Evolutionary conservation across 2,329 filamentous ascomycete genomes (phyloP).

Genomic region (Gnomoniopsis sp.): DNA sequence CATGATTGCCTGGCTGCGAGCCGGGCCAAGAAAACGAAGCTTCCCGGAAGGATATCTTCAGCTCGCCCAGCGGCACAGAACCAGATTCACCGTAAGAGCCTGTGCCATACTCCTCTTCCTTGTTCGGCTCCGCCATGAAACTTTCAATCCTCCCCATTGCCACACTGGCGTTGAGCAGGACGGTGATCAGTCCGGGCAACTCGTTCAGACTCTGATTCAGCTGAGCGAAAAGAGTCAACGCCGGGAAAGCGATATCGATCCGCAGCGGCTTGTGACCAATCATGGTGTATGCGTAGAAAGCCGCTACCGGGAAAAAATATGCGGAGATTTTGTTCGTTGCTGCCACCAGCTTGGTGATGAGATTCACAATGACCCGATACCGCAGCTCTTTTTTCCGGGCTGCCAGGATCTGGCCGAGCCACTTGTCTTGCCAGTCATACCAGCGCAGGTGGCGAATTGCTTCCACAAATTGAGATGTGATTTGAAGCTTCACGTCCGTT

Average conservation of each 20-base stretch:
- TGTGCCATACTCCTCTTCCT: slow-evolving; percentile 47
- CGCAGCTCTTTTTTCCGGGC: slow-evolving; percentile 66
- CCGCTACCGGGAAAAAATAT: slow-evolving; percentile 73
- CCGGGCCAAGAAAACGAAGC: slow-evolving; percentile 82
- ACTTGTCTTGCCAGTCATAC: slow-evolving; percentile 79
- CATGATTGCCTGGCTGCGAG: slow-evolving; percentile 40
- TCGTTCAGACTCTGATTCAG: slow-evolving; percentile 71
- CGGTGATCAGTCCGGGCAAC: slow-evolving; percentile 71
- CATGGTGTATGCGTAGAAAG: slow-evolving; percentile 77
- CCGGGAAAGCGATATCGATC: slow-evolving; percentile 83
- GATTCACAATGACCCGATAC: slow-evolving; percentile 58
- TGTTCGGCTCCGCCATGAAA: slow-evolving; percentile 85
- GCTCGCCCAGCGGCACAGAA: slow-evolving; percentile 20
- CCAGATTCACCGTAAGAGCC: slow-evolving; percentile 24
- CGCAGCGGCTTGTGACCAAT: slow-evolving; percentile 65
- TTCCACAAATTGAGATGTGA: slow-evolving; percentile 82
- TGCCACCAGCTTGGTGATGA: slow-evolving; percentile 61
- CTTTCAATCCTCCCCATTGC: slow-evolving; percentile 77
- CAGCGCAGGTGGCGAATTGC: slow-evolving; percentile 76
- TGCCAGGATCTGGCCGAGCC: slow-evolving; percentile 67
- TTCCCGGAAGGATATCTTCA: slow-evolving; percentile 52
- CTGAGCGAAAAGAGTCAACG: slow-evolving; percentile 75
- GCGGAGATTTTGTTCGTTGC: slow-evolving; percentile 70
- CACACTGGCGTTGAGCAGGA: slow-evolving; percentile 77
- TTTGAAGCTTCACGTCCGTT: slow-evolving; percentile 75